A percentile compares a stretch with the other conserved stretches of the same genome.
Conservation (phyloP, 2,329 filamentous ascomycete genomes). For the Penicillium sp. region DNA sequence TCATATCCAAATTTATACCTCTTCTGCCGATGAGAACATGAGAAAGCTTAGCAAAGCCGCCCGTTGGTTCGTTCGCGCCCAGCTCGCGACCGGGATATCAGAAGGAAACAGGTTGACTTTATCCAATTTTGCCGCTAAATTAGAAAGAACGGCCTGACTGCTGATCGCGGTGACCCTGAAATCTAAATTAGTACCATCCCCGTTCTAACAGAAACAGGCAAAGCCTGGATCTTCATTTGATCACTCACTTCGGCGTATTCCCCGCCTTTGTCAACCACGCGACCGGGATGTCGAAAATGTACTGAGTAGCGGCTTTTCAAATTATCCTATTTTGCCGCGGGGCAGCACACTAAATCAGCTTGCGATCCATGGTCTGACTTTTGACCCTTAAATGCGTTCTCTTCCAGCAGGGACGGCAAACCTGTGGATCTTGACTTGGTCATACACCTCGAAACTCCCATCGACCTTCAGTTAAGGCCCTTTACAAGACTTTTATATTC, state of each 20-base stretch:
- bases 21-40: neutral
- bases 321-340: conserved; percentile 14
- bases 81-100: neutral
- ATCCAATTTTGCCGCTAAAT: neutral
- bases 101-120: neutral
- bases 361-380: neutral
- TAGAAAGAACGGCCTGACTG: neutral
- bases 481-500: neutral
- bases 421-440: neutral
- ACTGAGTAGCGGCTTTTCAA: neutral
- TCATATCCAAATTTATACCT: neutral
- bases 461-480: neutral
- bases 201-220: neutral
- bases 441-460: neutral
- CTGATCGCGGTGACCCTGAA: neutral
- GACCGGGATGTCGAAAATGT: neutral
- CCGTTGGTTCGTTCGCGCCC: neutral
- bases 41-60: neutral
- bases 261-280: neutral
- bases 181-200: neutral
- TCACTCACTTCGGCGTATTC: neutral
- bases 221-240: neutral
- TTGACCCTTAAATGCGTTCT: neutral
- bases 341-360: neutral
- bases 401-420: neutral